Conservation (phyloP, 2,329 filamentous ascomycete genomes). For the Didymella lethalis region DNA sequence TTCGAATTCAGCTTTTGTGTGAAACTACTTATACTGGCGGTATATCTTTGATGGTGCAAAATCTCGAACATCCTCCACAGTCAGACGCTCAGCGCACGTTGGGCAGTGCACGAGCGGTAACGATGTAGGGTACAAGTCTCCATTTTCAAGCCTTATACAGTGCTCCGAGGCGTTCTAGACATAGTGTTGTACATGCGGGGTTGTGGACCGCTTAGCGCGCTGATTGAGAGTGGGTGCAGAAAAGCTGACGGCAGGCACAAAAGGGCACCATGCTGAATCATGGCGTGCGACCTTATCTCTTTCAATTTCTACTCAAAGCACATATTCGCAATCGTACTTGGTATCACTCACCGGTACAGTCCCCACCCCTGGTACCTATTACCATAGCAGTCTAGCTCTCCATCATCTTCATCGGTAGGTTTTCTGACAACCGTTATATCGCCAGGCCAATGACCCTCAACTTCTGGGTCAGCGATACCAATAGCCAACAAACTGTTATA, state of each 20-base stretch:
- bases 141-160: neutral
- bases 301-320: neutral
- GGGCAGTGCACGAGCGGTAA: conserved; percentile 53
- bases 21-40: conserved; percentile 53
- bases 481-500: conserved; percentile 52
- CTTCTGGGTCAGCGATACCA: conserved; percentile 45
- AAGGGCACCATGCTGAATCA: conserved; percentile 8
- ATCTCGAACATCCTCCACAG: conserved; percentile 56
- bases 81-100: conserved; percentile 54
- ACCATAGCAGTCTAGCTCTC: conserved; percentile 59
- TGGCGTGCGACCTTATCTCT: neutral
- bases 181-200: conserved; percentile 8
- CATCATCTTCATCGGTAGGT: conserved; percentile 50
- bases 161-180: neutral
- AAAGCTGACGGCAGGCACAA: neutral
- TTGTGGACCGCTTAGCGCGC: neutral
- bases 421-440: conserved; percentile 65
- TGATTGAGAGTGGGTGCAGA: conserved; percentile 12
- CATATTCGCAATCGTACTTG: neutral
- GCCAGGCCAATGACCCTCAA: conserved; percentile 68
- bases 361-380: conserved; percentile 63
- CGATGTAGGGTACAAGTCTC: neutral
- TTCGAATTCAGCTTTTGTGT: conserved; percentile 55
- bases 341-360: conserved; percentile 55
- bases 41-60: conserved; percentile 58